Evolutionary conservation across 192 early-diverging fungal species (phyloP).

Genomic region (Spizellomyces sp.): DNA sequence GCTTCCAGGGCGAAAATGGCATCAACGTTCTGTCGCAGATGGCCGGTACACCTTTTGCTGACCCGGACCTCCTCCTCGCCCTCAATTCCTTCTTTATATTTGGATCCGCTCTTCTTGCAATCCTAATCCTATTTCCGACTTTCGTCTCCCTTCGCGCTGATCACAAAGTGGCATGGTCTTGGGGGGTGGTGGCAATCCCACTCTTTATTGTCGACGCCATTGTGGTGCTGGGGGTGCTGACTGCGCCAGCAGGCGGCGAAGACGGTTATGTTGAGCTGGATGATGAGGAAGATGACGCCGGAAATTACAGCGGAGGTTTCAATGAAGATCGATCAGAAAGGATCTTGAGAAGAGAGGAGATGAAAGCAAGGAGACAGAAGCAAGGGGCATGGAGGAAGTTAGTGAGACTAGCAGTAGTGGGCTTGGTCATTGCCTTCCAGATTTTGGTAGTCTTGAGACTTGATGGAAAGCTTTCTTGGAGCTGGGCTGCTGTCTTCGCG

Average conservation of each 20-base stretch:
- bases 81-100: constrained; percentile 43
- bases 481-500: constrained; percentile 69
- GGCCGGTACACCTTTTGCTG: constrained; percentile 44
- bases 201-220: constrained; percentile 74
- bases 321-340: neutral
- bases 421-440: constrained; percentile 73
- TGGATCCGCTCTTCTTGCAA: constrained; percentile 40
- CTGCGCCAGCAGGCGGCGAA: constrained; percentile 37
- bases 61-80: constrained; percentile 43
- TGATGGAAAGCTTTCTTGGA: constrained; percentile 62
- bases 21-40: constrained; percentile 45
- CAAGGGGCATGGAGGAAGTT: constrained; percentile 21
- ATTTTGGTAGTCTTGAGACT: constrained; percentile 71
- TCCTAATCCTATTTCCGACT: constrained; percentile 81
- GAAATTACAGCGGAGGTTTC: constrained; percentile 27
- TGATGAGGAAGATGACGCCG: constrained; percentile 44
- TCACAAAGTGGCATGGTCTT: constrained; percentile 68
- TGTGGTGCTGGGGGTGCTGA: constrained; percentile 32
- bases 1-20: constrained; percentile 46
- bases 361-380: constrained; percentile 37
- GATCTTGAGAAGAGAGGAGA: neutral
- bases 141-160: constrained; percentile 81
- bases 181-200: constrained; percentile 76
- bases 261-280: constrained; percentile 50
- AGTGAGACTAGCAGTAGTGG: constrained; percentile 32